Conservation (phyloP, 192 early-diverging fungal species). For the Powellomyces hirtus region DNA sequence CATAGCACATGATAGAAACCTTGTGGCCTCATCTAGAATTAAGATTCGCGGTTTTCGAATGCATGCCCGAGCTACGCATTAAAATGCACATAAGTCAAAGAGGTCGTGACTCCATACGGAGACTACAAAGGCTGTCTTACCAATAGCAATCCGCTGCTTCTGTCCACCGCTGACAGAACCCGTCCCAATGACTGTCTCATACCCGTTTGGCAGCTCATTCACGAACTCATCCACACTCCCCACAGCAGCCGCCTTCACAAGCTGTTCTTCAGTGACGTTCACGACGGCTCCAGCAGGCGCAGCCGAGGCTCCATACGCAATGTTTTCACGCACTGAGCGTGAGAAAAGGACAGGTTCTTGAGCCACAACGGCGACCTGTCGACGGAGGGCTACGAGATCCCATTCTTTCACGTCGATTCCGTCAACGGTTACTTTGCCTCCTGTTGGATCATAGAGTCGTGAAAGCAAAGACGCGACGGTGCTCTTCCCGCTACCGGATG, state of each 20-base stretch:
- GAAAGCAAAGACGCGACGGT: neutral
- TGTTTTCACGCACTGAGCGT: conserved; percentile 81
- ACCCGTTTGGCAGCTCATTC: conserved; percentile 63
- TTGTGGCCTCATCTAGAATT: neutral
- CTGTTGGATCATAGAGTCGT: conserved; percentile 68
- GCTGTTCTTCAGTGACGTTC: conserved; percentile 59
- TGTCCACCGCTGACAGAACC: conserved; percentile 49
- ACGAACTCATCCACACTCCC: conserved; percentile 72
- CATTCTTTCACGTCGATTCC: conserved; percentile 36
- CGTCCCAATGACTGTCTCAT: conserved; percentile 51
- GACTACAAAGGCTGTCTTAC: no score
- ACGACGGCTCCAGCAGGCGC: conserved; percentile 40
- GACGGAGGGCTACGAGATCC: conserved; percentile 69
- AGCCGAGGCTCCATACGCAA: conserved; percentile 37
- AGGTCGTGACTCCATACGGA: neutral
- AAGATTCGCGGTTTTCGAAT: conserved; percentile 76
- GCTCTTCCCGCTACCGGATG: conserved; percentile 74
- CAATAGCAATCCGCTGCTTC: conserved; percentile 66
- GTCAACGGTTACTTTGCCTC: conserved; percentile 34
- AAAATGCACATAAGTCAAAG: no score
- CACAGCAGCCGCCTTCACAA: conserved; percentile 49
- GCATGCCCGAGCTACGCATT: conserved; percentile 74
- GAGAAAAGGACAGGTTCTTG: conserved; percentile 92
- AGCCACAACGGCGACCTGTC: conserved; percentile 77
- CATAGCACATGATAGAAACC: neutral